Conservation (phyloP, 2,329 filamentous ascomycete species). For the Diaporthe citriasiana region DNA sequence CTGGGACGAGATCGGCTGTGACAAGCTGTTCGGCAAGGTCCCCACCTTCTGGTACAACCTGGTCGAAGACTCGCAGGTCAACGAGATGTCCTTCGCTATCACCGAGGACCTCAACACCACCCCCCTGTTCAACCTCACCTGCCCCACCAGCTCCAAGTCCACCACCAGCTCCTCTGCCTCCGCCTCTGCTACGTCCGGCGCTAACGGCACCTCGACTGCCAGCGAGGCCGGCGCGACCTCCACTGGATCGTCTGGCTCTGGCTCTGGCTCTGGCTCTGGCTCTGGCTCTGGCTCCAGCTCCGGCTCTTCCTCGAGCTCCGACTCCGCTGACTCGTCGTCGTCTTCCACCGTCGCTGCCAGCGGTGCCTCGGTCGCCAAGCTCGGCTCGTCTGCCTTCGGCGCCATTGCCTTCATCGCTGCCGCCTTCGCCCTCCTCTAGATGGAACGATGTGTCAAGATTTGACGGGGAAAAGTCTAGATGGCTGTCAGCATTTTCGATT, state of each 20-base stretch:
- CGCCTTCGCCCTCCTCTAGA: constrained; percentile 39
- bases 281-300: constrained; percentile 44
- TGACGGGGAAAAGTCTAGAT: background rate
- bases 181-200: constrained; percentile 69
- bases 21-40: constrained; percentile 69
- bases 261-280: too few relatives aligned
- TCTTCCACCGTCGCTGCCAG: constrained; percentile 35
- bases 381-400: constrained; percentile 40
- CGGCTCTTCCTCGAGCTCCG: constrained; percentile 45
- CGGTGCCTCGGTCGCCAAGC: constrained; percentile 37
- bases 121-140: constrained; percentile 75
- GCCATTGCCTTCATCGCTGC: constrained; percentile 38
- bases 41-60: constrained; percentile 86
- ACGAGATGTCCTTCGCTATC: constrained; percentile 80
- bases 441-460: background rate
- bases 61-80: constrained; percentile 73
- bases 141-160: constrained; percentile 55
- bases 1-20: constrained; percentile 85
- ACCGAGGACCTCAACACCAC: constrained; percentile 67
- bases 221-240: constrained; percentile 79
- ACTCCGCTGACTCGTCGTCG: constrained; percentile 15
- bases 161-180: constrained; percentile 43
- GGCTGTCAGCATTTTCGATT: background rate
- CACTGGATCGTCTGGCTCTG: constrained; percentile 70
- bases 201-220: constrained; percentile 76